Percentiles rank a stretch among this genome's conserved stretches.
These are phyloP conservation scores for Cyberlindnera maclurae DNA, from an alignment of 805 yeast genomes.

Conservation along the genomic window DNA sequence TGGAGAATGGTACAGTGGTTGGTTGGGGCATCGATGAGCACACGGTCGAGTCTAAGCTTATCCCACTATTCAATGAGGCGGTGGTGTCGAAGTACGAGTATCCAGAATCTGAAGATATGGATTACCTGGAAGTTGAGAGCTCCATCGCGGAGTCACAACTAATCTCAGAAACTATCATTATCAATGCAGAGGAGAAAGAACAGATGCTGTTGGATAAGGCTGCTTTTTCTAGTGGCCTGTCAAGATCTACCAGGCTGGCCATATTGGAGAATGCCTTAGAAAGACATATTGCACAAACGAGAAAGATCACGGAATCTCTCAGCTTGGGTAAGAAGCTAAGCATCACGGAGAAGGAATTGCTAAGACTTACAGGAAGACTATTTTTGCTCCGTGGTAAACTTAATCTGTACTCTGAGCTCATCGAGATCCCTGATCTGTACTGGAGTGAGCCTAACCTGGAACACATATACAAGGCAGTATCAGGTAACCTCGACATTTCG, in stretches of 20 bases:
- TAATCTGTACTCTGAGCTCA: conserved; percentile 79
- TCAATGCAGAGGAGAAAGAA: conserved; percentile 43
- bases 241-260: conserved; percentile 81
- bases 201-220: conserved; percentile 65
- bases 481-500: conserved; percentile 64
- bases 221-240: conserved; percentile 83
- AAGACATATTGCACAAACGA: conserved; percentile 54
- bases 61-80: conserved; percentile 47
- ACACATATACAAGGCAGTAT: conserved; percentile 61
- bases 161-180: conserved; percentile 63
- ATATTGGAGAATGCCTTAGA: conserved; percentile 71
- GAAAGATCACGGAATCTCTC: conserved; percentile 55
- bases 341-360: conserved; percentile 51
- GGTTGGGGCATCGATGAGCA: conserved; percentile 76
- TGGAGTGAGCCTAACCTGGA: conserved; percentile 91
- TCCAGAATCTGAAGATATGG: conserved; percentile 82
- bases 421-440: conserved; percentile 87
- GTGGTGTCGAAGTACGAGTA: conserved; percentile 38
- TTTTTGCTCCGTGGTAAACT: conserved; percentile 74
- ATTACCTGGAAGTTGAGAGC: conserved; percentile 39
- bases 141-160: conserved; percentile 32
- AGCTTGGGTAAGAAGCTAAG: conserved; percentile 53
- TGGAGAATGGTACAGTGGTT: conserved; percentile 73
- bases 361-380: conserved; percentile 65
- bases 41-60: conserved; percentile 35